phyloP scores from a whole-genome alignment of 306 rosid genomes.

The Nissolia schottii region DNA sequence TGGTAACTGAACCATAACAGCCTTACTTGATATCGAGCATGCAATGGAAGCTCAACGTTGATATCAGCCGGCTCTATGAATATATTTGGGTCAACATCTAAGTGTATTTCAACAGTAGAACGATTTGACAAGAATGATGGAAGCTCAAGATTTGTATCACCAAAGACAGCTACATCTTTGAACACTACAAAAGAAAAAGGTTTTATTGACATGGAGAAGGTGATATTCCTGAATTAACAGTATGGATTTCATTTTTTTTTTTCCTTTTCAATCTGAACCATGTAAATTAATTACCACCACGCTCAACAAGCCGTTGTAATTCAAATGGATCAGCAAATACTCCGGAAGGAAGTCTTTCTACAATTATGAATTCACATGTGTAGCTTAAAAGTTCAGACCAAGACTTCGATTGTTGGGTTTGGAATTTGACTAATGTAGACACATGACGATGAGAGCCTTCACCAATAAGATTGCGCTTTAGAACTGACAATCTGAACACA shows the following conservation, averaged over 20 bases:
- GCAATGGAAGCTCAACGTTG: slow-evolving; percentile 60
- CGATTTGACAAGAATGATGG: slow-evolving; percentile 80
- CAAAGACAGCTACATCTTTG: slow-evolving; percentile 61
- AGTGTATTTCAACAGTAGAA: slow-evolving; percentile 78
- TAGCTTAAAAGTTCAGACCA: slow-evolving; percentile 31
- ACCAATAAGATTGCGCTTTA: slow-evolving; percentile 52
- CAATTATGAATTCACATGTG: slow-evolving; percentile 47
- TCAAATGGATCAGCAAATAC: slow-evolving; percentile 89
- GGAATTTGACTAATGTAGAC: slow-evolving; percentile 48
- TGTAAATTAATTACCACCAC: slow-evolving; percentile 48
- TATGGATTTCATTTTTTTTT: not conserved
- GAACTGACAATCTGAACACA: slow-evolving; percentile 32
- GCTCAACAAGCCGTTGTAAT: slow-evolving; percentile 71
- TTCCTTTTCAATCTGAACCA: not conserved
- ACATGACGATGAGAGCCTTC: slow-evolving; percentile 76
- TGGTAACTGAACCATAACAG: not conserved
- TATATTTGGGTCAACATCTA: slow-evolving; percentile 38
- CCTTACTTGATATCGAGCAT: slow-evolving; percentile 81
- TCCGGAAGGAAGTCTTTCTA: slow-evolving; percentile 76
- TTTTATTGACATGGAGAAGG: not conserved
- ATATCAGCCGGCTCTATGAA: slow-evolving; percentile 29
- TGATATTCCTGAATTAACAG: not conserved
- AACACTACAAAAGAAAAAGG: slow-evolving; percentile 42
- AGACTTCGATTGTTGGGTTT: slow-evolving; percentile 16
- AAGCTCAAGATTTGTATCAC: slow-evolving; percentile 81